Evolutionary conservation across 331 rosid species (phyloP), one percentile per base, ranked within the genome.

Genomic region (Cydonia oblonga): DNA sequence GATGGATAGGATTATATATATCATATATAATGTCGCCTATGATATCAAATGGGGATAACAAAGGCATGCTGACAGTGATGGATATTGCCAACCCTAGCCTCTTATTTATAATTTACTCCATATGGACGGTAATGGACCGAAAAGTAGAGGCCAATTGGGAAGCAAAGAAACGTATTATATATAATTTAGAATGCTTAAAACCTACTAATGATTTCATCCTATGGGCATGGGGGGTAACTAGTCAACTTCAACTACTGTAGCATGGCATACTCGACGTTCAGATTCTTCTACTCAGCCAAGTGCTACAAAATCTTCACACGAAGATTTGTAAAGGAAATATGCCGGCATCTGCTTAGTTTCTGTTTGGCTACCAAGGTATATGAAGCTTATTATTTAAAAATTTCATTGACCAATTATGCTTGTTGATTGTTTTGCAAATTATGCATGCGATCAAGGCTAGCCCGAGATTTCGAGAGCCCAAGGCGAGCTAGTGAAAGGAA

Each of bases 51-150:
- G 58, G 70, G 76, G 69, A 72, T 66, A 54, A 59, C 9, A 60
- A 73, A 68, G 79, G 58, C 82, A 75, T 72, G 85, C 86, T 67
- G 87, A 84, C 57, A 68, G 70, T 65, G 86, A 85, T 81, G 70
- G 58, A 33, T 62, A 29, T 68, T 68, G 59, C 66, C 18, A 69
- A 12, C 4, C 23, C 4, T 65, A 23, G 72, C 42, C 65, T 70
- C 59, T 68, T 76, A 7, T 42, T 73, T 24, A 25, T 76, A 49
- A 51, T 30, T 69, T 46, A 60, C 18, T 70, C 51, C 13, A 51
- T 51, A 22, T 68, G 7, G 19, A 68, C 33, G 15, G 9, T 53
- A 69, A 52, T 54, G 74, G 64, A 20, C 44, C 22, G 3, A 32
- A 69, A 69, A 68, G 73, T 51, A 11, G 3, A 19, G 64, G 64